A percentile compares a stretch with the other conserved stretches of the same genome.
Conservation (phyloP, 129 eudicot genomes). For the Centrapalus pauciflorus region DNA sequence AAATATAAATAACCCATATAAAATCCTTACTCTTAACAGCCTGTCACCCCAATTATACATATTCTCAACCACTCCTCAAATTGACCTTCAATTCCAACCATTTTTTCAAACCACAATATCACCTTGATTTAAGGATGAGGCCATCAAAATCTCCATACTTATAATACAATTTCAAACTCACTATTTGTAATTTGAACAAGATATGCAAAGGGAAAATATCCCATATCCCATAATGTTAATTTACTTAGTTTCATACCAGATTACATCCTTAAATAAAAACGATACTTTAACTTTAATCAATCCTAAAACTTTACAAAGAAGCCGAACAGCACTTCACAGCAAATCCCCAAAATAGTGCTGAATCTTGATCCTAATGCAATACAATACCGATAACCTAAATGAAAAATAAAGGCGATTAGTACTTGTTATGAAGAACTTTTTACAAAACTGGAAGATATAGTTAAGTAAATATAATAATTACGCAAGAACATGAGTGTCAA, state of each 20-base stretch:
- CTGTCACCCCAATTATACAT: slow-evolving; percentile 18
- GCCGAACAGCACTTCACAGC: slow-evolving; percentile 3
- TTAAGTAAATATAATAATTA: no score
- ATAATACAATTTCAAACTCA: not conserved
- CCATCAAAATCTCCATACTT: slow-evolving; percentile 8
- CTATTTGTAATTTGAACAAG: no score
- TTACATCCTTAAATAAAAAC: not conserved
- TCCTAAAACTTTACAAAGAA: slow-evolving; percentile 20
- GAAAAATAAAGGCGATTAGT: not conserved
- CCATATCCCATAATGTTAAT: no score
- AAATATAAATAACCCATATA: not conserved
- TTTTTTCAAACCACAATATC: slow-evolving; percentile 22
- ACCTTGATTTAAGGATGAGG: slow-evolving; percentile 26
- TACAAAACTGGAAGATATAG: no score
- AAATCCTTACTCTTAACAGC: slow-evolving; percentile 16
- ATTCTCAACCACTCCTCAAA: slow-evolving; percentile 20
- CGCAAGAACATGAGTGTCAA: no score
- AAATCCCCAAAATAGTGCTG: slow-evolving; percentile 25
- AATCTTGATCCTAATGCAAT: slow-evolving; percentile 16
- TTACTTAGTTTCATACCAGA: not conserved
- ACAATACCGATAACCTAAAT: slow-evolving; percentile 10
- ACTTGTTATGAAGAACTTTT: no score
- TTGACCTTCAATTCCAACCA: slow-evolving; percentile 21
- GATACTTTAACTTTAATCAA: not conserved
- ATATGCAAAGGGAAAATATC: no score